phyloP scores from a whole-genome alignment of 2,329 filamentous ascomycete genomes.

The Trichoderma koningii region DNA sequence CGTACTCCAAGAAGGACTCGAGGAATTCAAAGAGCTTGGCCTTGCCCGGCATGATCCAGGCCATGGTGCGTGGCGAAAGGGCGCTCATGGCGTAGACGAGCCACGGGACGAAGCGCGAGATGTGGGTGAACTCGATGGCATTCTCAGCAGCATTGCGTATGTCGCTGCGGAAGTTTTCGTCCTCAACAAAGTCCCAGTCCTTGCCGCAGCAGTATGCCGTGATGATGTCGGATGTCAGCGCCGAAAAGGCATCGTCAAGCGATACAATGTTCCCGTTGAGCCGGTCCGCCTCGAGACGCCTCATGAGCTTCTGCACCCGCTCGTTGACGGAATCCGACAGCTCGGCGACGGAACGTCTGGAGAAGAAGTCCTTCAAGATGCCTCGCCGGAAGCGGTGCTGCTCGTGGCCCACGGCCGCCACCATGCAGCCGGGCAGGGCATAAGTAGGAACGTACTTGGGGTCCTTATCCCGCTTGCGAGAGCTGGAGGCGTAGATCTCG shows the following conservation, averaged over 20 bases:
- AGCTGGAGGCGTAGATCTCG: conserved; percentile 32
- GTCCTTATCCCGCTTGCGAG: conserved; percentile 26
- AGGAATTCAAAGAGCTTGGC: conserved; percentile 25
- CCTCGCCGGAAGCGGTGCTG: conserved; percentile 27
- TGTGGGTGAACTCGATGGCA: conserved; percentile 22
- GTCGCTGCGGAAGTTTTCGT: conserved; percentile 24
- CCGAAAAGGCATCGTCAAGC: conserved; percentile 30
- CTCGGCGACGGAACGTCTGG: conserved; percentile 30
- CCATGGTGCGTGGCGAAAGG: conserved; percentile 17
- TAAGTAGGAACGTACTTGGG: conserved; percentile 17
- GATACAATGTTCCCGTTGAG: not conserved
- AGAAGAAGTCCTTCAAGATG: conserved; percentile 34
- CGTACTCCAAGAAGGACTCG: conserved; percentile 4
- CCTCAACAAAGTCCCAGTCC: conserved; percentile 28
- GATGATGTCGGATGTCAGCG: conserved; percentile 32
- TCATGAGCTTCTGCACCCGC: conserved; percentile 24
- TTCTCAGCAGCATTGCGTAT: conserved; percentile 23
- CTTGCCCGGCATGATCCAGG: conserved; percentile 19
- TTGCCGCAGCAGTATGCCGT: conserved; percentile 29
- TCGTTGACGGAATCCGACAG: conserved; percentile 31
- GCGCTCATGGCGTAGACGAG: conserved; percentile 19
- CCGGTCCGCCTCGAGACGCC: conserved; percentile 19
- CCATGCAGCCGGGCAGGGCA: conserved; percentile 24
- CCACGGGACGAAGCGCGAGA: conserved; percentile 28
- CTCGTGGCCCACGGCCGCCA: conserved; percentile 28